A percentile compares a stretch with the other conserved stretches of the same genome.
Evolutionary conservation across 768 basidiomycete genomes (phyloP).

Genomic region (Amanita exitialis): DNA sequence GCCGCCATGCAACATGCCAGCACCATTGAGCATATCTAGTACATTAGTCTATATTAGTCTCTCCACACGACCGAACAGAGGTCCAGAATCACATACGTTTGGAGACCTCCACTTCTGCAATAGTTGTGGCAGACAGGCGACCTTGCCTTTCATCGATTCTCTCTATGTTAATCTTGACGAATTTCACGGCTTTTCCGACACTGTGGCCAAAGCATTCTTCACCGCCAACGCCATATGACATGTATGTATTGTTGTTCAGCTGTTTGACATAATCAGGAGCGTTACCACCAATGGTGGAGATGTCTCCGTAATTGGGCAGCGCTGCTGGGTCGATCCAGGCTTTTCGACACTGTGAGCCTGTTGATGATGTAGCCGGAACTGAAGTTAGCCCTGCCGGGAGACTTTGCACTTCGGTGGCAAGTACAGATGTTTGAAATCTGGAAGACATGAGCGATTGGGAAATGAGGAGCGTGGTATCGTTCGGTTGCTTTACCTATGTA

Average conservation of each 20-base stretch:
- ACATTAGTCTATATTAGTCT: constrained; percentile 1
- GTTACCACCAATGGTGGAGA: constrained; percentile 51
- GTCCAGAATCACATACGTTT: constrained; percentile 34
- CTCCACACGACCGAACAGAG: neutral
- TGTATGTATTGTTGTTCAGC: constrained; percentile 57
- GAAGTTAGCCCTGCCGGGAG: constrained; percentile 17
- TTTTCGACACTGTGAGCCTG: constrained; percentile 16
- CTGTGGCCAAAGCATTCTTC: constrained; percentile 51
- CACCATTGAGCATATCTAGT: constrained; percentile 66
- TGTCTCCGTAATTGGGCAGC: constrained; percentile 49
- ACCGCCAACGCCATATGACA: constrained; percentile 60
- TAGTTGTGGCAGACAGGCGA: constrained; percentile 47
- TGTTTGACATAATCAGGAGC: constrained; percentile 55
- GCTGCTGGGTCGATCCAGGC: constrained; percentile 59
- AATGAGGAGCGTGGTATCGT: neutral
- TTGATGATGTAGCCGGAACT: constrained; percentile 15
- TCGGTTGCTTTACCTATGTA: constrained; percentile 2
- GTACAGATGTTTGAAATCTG: constrained; percentile 16
- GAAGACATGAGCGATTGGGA: constrained; percentile 17
- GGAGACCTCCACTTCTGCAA: constrained; percentile 52
- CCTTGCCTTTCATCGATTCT: constrained; percentile 36
- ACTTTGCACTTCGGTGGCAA: constrained; percentile 18
- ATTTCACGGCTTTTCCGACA: constrained; percentile 49
- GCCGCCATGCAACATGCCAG: constrained; percentile 70
- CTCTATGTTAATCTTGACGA: constrained; percentile 48